Percentiles rank a stretch among this genome's conserved stretches.
Conservation (phyloP, 495 filamentous ascomycete genomes). For the Hypoxylon crocopeplum region DNA sequence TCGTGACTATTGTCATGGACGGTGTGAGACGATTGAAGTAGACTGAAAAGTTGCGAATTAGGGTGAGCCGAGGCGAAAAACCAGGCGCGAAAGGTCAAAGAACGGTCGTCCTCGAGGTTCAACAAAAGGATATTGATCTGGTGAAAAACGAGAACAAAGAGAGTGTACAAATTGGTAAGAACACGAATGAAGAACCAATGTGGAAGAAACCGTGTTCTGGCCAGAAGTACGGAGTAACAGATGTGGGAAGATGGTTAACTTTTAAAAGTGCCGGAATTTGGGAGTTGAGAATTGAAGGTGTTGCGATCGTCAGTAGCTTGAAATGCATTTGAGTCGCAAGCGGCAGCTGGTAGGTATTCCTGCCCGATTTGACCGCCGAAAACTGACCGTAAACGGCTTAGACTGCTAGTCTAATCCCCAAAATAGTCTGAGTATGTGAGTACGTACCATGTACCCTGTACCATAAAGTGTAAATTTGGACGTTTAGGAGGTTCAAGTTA, state of each 20-base stretch:
- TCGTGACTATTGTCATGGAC: conserved; percentile 17
- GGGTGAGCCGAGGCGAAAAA: background rate
- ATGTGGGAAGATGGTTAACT: background rate
- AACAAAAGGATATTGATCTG: conserved; percentile 3
- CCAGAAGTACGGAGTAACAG: background rate
- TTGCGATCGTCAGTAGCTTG: conserved; percentile 17
- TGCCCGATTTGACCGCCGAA: conserved; percentile 30
- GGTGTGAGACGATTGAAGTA: background rate
- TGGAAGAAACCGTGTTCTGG: background rate
- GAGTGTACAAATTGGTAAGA: background rate
- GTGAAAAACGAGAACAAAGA: conserved; percentile 17
- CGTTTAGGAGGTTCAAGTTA: no score
- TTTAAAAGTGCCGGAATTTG: conserved; percentile 1
- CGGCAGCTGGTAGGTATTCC: conserved; percentile 20
- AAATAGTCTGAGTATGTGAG: background rate
- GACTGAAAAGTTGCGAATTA: background rate
- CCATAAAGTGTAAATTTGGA: no score
- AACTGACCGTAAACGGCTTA: conserved; percentile 20
- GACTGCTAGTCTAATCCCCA: background rate
- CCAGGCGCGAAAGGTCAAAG: conserved; percentile 11
- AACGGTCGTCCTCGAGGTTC: conserved; percentile 8
- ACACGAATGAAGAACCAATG: background rate
- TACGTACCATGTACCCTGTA: no score
- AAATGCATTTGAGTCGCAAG: conserved; percentile 31
- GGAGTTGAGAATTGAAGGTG: conserved; percentile 10